Evolutionary conservation across 768 basidiomycete species (phyloP).

Genomic region (Tremella yokohamensis): DNA sequence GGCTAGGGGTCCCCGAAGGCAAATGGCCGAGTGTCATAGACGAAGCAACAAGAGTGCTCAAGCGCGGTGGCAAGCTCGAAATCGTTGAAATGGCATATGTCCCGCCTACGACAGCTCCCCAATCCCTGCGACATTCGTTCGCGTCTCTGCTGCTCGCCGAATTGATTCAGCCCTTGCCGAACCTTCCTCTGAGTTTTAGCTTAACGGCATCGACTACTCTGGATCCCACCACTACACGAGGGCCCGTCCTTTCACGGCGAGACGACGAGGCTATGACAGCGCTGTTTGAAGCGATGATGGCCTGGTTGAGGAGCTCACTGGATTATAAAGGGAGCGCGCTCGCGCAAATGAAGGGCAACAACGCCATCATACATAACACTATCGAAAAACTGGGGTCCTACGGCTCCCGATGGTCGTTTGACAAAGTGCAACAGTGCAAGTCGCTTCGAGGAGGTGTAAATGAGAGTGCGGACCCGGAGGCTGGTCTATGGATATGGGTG

Average conservation of each 20-base stretch:
- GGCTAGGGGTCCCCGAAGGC: conserved; percentile 44
- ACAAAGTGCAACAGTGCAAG: too few species aligned
- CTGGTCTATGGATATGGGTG: too few species aligned
- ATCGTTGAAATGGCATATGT: conserved; percentile 28
- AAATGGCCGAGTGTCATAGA: conserved; percentile 43
- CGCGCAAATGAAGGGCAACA: background rate
- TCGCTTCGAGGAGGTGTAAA: too few species aligned
- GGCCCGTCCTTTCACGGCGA: conserved; percentile 18
- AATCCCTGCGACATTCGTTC: conserved; percentile 33
- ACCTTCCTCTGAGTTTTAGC: conserved; percentile 34
- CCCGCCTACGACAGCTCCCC: conserved; percentile 23
- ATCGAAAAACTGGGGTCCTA: too few species aligned
- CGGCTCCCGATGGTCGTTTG: too few species aligned
- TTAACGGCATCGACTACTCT: conserved; percentile 24
- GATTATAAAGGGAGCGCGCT: conserved; percentile 30
- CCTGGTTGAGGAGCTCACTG: conserved; percentile 29
- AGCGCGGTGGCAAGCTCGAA: conserved; percentile 44
- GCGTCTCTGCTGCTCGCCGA: conserved; percentile 35
- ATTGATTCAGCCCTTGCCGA: conserved; percentile 37
- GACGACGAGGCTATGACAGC: conserved; percentile 16
- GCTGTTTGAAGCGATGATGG: conserved; percentile 20
- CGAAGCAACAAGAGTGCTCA: conserved; percentile 43
- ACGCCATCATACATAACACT: too few species aligned
- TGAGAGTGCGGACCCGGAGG: too few species aligned
- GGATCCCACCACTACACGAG: background rate